phyloP scores from a whole-genome alignment of 306 rosid genomes.

The Aeschynomene evenia region DNA sequence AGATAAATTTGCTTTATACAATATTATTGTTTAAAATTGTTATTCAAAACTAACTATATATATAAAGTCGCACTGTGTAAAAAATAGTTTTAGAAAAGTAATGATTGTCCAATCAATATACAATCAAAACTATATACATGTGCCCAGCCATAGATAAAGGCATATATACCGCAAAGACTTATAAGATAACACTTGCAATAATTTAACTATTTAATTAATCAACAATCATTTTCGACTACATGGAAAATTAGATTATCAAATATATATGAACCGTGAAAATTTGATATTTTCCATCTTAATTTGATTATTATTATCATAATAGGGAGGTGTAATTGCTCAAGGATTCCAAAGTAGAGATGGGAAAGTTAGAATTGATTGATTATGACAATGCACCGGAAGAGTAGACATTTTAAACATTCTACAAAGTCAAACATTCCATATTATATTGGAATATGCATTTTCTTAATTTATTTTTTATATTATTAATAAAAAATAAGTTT shows the following conservation, averaged over 20 bases:
- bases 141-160: too few species aligned
- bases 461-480: too few species aligned
- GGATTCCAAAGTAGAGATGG: background rate
- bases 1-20: too few species aligned
- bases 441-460: background rate
- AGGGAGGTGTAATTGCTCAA: background rate
- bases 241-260: background rate
- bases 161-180: background rate
- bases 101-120: too few species aligned
- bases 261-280: background rate
- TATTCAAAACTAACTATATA: too few species aligned
- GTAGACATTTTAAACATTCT: background rate
- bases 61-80: too few species aligned
- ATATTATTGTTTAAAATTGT: too few species aligned
- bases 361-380: background rate
- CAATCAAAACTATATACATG: too few species aligned
- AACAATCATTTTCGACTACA: background rate
- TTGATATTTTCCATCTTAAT: background rate
- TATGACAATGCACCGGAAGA: background rate
- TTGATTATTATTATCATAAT: background rate
- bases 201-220: background rate
- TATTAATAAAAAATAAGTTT: too few species aligned
- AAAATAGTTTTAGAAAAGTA: too few species aligned
- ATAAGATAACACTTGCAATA: background rate
- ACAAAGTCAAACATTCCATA: background rate